Base-by-base conservation (phyloP, 1,139 yeast species). In the Kodamaea sp. region DNA sequence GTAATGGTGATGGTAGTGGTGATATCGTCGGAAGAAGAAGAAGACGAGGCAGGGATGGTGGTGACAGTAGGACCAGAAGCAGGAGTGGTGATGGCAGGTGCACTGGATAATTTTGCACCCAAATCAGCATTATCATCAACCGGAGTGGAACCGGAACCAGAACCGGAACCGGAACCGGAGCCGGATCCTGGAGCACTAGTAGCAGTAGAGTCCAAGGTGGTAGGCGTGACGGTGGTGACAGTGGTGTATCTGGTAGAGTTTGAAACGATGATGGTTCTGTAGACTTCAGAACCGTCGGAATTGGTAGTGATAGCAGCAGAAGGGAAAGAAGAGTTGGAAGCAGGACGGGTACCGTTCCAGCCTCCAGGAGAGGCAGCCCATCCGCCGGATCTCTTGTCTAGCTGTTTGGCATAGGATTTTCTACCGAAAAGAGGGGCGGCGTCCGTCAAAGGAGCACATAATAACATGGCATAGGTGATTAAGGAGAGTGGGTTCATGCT, bases 401-500 rank as follows among this genome's bases (percentile, higher is more conserved):
- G 29, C 22, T 29, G 31, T 15, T 20, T 23, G 22, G 22, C 20
- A 1, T 19, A 24, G 9, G 22, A 22, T 4, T 16, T 11, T 13
- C 11, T 11, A 14, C 29, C 24, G 19, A 26, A 20, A 5, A 32
- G 13, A 11, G 40, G 40, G 7, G 31, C 29, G 16, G 37, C 32
- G 6, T 29, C 16, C 15, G 24, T 18, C 10, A 24, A 15, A 5
- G 32, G 26, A 23, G 32, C 15, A 7, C 18, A 13, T 10, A 30
- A 22, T 9, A 23, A 14, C 7, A 32, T 14, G 25, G 33, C 32
- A 22, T 22, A 32, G 29, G 34, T 14, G 15, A 37, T 24, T 19
- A 37, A 30, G 28, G 36, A 28, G 14, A 30, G 32, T 25, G 40
- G 40, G 31, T 37, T 37, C 40, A 37, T 37, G 20, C 31, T 30